phyloP scores from a whole-genome alignment of 495 filamentous ascomycete species.

The Penicillium nucicola region DNA sequence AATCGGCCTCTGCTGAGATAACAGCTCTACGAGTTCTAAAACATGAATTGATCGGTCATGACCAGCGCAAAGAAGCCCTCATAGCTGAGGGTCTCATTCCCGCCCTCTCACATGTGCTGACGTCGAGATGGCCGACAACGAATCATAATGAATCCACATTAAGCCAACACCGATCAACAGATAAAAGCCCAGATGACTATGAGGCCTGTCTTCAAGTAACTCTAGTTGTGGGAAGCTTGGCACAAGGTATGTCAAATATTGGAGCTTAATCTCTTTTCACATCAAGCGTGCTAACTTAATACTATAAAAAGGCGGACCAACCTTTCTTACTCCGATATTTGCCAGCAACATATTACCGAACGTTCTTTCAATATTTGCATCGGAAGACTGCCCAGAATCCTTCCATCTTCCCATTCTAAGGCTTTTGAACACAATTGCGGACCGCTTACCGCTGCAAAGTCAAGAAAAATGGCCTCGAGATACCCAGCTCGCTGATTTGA shows the following conservation, averaged over 20 bases:
- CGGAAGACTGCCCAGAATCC: constrained; percentile 57
- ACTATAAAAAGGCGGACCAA: constrained; percentile 63
- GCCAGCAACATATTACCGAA: constrained; percentile 60
- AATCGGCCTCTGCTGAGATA: constrained; percentile 58
- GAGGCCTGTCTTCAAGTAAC: constrained; percentile 73
- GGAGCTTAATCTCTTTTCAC: neutral
- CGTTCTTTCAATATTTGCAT: constrained; percentile 65
- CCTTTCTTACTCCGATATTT: constrained; percentile 73
- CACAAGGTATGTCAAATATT: constrained; percentile 60
- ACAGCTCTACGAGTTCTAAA: constrained; percentile 69
- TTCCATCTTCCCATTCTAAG: constrained; percentile 72
- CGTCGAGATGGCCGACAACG: constrained; percentile 28
- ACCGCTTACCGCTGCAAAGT: constrained; percentile 54
- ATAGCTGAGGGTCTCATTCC: constrained; percentile 67
- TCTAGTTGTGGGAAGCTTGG: constrained; percentile 77
- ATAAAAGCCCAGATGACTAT: constrained; percentile 48
- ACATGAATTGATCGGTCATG: constrained; percentile 86
- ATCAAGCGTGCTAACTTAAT: constrained; percentile 5
- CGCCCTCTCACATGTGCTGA: constrained; percentile 61
- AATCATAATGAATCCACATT: constrained; percentile 32
- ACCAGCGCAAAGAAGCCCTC: constrained; percentile 78
- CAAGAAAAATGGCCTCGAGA: constrained; percentile 40
- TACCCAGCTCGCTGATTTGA: constrained; percentile 54
- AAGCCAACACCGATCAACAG: constrained; percentile 12
- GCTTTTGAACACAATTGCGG: constrained; percentile 68